Evolutionary conservation across 163 green algal species (phyloP), one percentile per base, ranked within the genome.

Genomic region (Coccomyxa subellipsoidea): DNA sequence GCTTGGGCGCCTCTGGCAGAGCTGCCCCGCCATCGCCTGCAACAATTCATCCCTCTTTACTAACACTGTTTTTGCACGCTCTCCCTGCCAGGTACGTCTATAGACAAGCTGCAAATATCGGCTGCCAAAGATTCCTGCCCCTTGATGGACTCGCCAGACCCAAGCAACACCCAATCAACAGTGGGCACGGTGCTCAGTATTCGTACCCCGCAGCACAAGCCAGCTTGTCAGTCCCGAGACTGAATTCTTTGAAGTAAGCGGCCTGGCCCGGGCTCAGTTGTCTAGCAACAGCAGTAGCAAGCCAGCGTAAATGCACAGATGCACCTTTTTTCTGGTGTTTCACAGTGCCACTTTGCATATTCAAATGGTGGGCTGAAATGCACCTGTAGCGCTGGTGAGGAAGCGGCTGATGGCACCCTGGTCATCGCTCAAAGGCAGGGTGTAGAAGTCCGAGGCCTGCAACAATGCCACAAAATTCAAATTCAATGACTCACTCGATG

Each of bases 371-470:
- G 37, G n/a, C 9, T 1, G 47, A 31, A 79, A 29, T 53, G 31
- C 72, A 47, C 72, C 35, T 47, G 36, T 36, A 7, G 35, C 72
- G 25, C 72, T 36, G 3, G n/a, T 53, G 38, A 92, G 83, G 79
- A 92, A 90, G 18, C 82, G 83, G 38, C 84, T 87, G 82, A 91
- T 88, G 32, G 80, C 70, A 9, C 82, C 75, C 76, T 85, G 73
- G n/a, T 78, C 69, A 7, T 73, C 53, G 32, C 77, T 69, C 27
- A 83, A 77, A 1, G 86, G 83, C 29, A 82, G 79, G 21, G 84
- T 78, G 3, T 54, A 35, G 79, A 96, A 96, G 54, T 96, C 92
- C 1, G 85, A 89, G 0, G 92, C 92, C 66, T 73, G 66, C 66
- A 73, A 18, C 31, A 6, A 59, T 8, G 47, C 47, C n/a, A n/a